Conservation (phyloP, 83 land plant genomes). For the Thuja plicata region DNA sequence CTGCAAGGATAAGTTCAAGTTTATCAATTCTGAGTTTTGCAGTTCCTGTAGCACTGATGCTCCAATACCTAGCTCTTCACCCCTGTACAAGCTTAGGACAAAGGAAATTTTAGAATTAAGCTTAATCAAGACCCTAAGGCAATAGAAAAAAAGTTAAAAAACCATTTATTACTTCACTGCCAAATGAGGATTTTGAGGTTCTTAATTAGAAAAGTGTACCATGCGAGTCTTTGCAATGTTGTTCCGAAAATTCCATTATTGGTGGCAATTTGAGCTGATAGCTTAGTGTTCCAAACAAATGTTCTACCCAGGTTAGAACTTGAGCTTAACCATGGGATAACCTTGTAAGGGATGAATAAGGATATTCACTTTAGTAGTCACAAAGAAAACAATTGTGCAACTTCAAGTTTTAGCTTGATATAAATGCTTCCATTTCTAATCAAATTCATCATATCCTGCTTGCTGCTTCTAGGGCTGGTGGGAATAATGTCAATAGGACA, state of each 20-base stretch:
- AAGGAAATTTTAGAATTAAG: not conserved
- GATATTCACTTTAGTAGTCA: not conserved
- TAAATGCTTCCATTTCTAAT: not conserved
- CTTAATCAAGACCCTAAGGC: not conserved
- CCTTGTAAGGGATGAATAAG: not conserved
- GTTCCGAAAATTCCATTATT: not conserved
- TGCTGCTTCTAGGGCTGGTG: not conserved
- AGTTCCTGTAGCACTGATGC: constrained; percentile 10
- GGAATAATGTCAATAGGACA: not conserved
- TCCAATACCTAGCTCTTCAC: constrained; percentile 2
- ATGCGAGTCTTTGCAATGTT: not conserved
- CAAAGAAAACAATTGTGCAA: not conserved
- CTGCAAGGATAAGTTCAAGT: constrained; percentile 1
- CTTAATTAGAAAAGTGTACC: not conserved
- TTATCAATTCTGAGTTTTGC: constrained; percentile 8
- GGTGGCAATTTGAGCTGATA: not conserved
- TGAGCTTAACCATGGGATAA: not conserved
- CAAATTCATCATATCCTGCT: not conserved
- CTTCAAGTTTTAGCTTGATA: not conserved
- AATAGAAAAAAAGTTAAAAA: not conserved
- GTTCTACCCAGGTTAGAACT: not conserved
- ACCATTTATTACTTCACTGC: too few species aligned
- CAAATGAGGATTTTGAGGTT: not conserved
- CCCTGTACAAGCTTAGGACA: constrained; percentile 8
- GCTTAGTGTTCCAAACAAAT: not conserved